phyloP scores from a whole-genome alignment of 495 filamentous ascomycete species.

The Lophium mytilinum region DNA sequence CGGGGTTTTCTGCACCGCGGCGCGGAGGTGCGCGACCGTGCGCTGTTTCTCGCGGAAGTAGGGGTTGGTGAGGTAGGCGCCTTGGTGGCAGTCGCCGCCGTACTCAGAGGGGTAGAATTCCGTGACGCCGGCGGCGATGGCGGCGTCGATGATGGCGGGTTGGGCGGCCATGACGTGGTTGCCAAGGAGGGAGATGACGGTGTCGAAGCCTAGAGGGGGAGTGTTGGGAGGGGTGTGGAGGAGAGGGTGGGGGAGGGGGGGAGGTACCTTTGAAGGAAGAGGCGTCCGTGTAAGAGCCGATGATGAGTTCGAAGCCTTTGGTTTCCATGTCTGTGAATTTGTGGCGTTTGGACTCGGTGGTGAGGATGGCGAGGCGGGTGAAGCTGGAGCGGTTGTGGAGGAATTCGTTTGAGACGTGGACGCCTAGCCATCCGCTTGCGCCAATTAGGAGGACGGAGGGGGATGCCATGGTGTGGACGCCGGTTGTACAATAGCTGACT shows the following conservation, averaged over 20 bases:
- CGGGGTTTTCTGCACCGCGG: not conserved
- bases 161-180: slow-evolving; percentile 18
- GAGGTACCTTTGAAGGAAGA: slow-evolving; percentile 1
- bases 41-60: slow-evolving; percentile 8
- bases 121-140: slow-evolving; percentile 29
- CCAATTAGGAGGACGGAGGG: slow-evolving; percentile 9
- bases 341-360: slow-evolving; percentile 2
- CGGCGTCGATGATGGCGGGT: slow-evolving; percentile 28
- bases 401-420: not conserved
- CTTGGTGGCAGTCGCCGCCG: slow-evolving; percentile 27
- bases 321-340: slow-evolving; percentile 11
- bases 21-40: slow-evolving; percentile 4
- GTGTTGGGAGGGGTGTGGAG: not conserved
- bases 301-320: slow-evolving; percentile 4
- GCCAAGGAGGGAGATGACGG: slow-evolving; percentile 7
- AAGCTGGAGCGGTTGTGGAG: slow-evolving; percentile 1
- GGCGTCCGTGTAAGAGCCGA: slow-evolving; percentile 1
- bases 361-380: slow-evolving; percentile 10
- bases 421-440: slow-evolving; percentile 5
- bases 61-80: slow-evolving; percentile 4
- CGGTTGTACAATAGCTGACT: too few relatives aligned
- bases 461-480: not conserved
- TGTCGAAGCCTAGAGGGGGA: slow-evolving; percentile 6
- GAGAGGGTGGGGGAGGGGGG: not conserved
- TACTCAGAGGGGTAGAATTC: slow-evolving; percentile 36